Conservation (phyloP, 2,329 filamentous ascomycete species). For the Ophiostoma sp. region DNA sequence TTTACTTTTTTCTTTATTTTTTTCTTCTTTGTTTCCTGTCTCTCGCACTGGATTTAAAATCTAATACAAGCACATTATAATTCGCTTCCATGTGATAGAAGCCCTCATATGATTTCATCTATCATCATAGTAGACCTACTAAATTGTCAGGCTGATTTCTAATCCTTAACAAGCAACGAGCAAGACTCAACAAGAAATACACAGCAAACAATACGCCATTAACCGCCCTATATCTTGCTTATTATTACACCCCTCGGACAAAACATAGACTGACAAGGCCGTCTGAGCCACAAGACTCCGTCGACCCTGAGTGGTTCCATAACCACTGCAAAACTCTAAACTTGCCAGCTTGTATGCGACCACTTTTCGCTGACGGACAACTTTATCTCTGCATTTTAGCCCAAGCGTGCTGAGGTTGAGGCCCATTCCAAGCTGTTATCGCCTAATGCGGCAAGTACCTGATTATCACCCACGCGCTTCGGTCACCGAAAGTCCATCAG, state of each 20-base stretch:
- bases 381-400: background rate
- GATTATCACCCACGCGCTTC: constrained; percentile 39
- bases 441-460: constrained; percentile 37
- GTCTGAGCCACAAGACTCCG: background rate
- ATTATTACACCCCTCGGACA: background rate
- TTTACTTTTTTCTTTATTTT: background rate
- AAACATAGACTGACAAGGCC: background rate
- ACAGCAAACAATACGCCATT: background rate
- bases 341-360: background rate
- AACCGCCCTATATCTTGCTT: background rate
- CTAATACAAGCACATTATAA: background rate
- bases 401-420: constrained; percentile 16
- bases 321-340: background rate
- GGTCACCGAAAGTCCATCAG: constrained; percentile 41
- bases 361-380: background rate
- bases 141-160: background rate
- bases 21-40: background rate
- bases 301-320: background rate
- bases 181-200: background rate
- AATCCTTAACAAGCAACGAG: background rate
- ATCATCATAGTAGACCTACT: background rate
- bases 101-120: background rate
- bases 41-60: background rate
- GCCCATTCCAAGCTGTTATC: constrained; percentile 18
- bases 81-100: background rate